Conservation (phyloP, 2,329 filamentous ascomycete genomes). For the Alternaria incomplexa region DNA sequence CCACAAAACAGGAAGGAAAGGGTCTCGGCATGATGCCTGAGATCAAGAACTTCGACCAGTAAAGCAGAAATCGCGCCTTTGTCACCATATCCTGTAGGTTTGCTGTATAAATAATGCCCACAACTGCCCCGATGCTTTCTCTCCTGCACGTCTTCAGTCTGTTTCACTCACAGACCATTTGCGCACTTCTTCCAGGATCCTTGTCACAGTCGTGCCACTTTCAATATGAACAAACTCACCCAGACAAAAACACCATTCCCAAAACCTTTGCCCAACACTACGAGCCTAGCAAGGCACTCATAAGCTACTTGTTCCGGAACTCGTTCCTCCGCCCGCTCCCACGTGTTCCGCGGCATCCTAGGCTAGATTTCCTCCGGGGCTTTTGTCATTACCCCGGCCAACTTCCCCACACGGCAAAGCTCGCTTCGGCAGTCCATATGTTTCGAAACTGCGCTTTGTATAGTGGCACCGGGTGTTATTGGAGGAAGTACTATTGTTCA, state of each 20-base stretch:
- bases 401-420: not conserved
- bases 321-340: not conserved
- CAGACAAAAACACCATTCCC: not conserved
- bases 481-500: constrained; percentile 9
- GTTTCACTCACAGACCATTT: not conserved
- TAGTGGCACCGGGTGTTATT: not conserved
- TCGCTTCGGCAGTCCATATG: constrained; percentile 4
- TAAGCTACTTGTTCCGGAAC: not conserved
- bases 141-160: not conserved
- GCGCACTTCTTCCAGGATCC: not conserved
- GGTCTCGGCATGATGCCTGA: constrained; percentile 60
- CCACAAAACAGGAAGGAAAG: constrained; percentile 41
- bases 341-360: not conserved
- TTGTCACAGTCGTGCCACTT: not conserved
- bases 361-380: not conserved
- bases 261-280: not conserved
- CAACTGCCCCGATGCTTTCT: not conserved
- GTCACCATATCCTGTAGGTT: constrained; percentile 1
- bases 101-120: constrained; percentile 1
- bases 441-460: constrained; percentile 9
- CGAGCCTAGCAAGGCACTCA: not conserved
- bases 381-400: not conserved
- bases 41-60: constrained; percentile 55
- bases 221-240: not conserved
- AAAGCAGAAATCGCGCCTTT: constrained; percentile 1